phyloP scores from a whole-genome alignment of 1,139 yeast species.

The Suhomyces chickasaworum region DNA sequence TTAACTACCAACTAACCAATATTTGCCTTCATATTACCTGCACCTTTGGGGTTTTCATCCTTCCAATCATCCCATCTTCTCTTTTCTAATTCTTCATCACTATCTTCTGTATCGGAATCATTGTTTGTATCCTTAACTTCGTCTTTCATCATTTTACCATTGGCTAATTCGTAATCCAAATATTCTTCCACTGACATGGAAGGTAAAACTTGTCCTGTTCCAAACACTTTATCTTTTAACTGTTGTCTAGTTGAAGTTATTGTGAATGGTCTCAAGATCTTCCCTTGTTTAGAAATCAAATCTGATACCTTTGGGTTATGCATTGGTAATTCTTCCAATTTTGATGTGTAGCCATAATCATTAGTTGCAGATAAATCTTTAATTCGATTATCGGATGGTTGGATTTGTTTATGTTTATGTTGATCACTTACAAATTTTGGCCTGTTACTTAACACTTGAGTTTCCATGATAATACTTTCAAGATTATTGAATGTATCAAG shows the following conservation, averaged over 20 bases:
- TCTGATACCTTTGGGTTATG: conserved; percentile 24
- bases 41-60: conserved; percentile 82
- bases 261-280: conserved; percentile 82
- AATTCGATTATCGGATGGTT: conserved; percentile 4
- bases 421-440: conserved; percentile 24
- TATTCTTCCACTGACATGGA: conserved; percentile 95
- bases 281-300: conserved; percentile 67
- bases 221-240: conserved; percentile 67
- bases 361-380: conserved; percentile 28
- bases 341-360: conserved; percentile 53
- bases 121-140: conserved; percentile 36
- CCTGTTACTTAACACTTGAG: conserved; percentile 50
- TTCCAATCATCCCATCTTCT: conserved; percentile 93
- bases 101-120: conserved; percentile 35
- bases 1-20: conserved; percentile 54
- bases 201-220: conserved; percentile 92
- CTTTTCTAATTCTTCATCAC: conserved; percentile 55
- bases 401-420: too few species aligned
- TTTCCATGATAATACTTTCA: conserved; percentile 59
- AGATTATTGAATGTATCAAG: conserved; percentile 55
- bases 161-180: conserved; percentile 78
- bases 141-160: conserved; percentile 74
- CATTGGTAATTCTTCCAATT: conserved; percentile 46
- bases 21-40: conserved; percentile 82
- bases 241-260: conserved; percentile 63